Conservation (phyloP, 805 yeast genomes). For the Saturnispora diversa region DNA sequence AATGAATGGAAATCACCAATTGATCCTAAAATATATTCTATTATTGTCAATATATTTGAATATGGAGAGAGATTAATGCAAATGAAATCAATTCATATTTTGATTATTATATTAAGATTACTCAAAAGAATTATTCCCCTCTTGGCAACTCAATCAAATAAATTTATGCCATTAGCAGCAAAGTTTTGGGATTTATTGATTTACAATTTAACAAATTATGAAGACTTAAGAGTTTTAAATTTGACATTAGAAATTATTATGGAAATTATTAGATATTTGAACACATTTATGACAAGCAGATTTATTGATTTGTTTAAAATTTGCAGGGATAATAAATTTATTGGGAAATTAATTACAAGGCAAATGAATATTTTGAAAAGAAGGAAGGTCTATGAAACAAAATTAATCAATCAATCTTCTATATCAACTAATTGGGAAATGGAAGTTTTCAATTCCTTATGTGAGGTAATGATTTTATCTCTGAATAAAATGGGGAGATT, state of each 20-base stretch:
- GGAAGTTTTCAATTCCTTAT: constrained; percentile 22
- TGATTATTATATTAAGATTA: constrained; percentile 48
- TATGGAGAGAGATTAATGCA: constrained; percentile 65
- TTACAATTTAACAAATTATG: constrained; percentile 15
- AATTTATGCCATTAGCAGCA: constrained; percentile 44
- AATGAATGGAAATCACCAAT: constrained; percentile 61
- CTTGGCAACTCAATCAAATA: constrained; percentile 40
- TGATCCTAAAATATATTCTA: constrained; percentile 49
- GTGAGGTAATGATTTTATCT: constrained; percentile 31
- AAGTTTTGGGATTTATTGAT: constrained; percentile 43
- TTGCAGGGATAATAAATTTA: constrained; percentile 7
- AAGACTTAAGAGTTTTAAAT: constrained; percentile 27
- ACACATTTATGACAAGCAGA: constrained; percentile 39
- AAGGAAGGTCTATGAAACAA: not conserved
- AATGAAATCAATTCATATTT: constrained; percentile 38
- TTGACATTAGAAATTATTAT: constrained; percentile 25
- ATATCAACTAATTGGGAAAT: constrained; percentile 25
- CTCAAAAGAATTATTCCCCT: constrained; percentile 39
- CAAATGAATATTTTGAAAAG: constrained; percentile 4
- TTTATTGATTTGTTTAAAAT: constrained; percentile 36
- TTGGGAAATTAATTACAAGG: constrained; percentile 15
- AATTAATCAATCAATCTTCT: constrained; percentile 18
- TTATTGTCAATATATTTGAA: constrained; percentile 51
- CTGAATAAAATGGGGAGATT: constrained; percentile 33
- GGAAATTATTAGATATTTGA: constrained; percentile 31